These are phyloP conservation scores for Rhizophlyctis rosea DNA, from an alignment of 192 early-diverging fungal genomes.

Conservation along the genomic window DNA sequence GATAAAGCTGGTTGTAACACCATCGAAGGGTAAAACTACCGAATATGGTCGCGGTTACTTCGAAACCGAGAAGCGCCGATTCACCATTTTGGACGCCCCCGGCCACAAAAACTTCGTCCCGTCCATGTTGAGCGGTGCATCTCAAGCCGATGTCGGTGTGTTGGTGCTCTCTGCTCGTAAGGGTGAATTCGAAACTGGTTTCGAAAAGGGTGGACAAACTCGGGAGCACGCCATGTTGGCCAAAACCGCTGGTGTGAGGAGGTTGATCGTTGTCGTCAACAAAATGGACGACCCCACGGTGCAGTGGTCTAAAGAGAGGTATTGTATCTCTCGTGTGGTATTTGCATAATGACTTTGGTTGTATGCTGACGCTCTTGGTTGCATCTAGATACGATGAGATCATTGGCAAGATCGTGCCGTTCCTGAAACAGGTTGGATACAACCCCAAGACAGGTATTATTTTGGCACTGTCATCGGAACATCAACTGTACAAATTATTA, in stretches of 20 bases:
- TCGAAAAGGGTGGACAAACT: conserved; percentile 97
- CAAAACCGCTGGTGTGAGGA: conserved; percentile 94
- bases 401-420: conserved; percentile 78
- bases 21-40: conserved; percentile 80
- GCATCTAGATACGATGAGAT: conserved; percentile 82
- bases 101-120: conserved; percentile 99
- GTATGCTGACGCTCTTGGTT: too few species aligned
- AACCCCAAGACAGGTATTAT: conserved; percentile 70
- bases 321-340: too few species aligned
- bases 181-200: conserved; percentile 99
- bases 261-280: conserved; percentile 92
- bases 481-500: background rate
- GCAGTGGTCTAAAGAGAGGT: conserved; percentile 80
- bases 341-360: too few species aligned
- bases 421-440: conserved; percentile 88
- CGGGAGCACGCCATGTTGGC: conserved; percentile 96
- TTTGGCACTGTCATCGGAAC: background rate
- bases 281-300: conserved; percentile 99
- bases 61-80: conserved; percentile 91
- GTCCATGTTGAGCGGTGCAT: conserved; percentile 94
- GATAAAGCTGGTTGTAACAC: background rate
- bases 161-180: conserved; percentile 95
- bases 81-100: conserved; percentile 97
- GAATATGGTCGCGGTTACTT: conserved; percentile 98
- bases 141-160: conserved; percentile 95